Evolutionary conservation across 1,139 yeast species (phyloP).

Genomic region (Debaryomyces nepalensis): DNA sequence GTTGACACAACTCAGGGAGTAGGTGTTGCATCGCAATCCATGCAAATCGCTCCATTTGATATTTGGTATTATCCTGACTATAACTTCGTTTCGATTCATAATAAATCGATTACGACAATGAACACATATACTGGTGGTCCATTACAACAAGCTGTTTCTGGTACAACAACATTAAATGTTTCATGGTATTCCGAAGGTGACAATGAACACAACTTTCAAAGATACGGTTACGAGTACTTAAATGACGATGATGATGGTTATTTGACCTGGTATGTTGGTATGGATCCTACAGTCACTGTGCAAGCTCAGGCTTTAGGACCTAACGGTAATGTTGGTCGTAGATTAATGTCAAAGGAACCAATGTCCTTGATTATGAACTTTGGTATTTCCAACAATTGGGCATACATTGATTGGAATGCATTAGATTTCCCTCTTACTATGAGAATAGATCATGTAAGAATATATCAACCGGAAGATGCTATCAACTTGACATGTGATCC

Average conservation of each 20-base stretch:
- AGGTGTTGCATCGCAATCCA: conserved; percentile 81
- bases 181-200: conserved; percentile 76
- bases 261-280: conserved; percentile 81
- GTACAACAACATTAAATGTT: conserved; percentile 67
- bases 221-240: conserved; percentile 75
- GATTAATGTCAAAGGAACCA: conserved; percentile 80
- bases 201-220: conserved; percentile 58
- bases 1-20: conserved; percentile 40
- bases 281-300: conserved; percentile 64
- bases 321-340: conserved; percentile 80
- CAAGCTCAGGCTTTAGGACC: conserved; percentile 71
- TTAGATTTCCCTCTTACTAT: conserved; percentile 69
- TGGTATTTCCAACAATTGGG: conserved; percentile 84
- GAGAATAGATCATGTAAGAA: conserved; percentile 74
- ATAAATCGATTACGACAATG: conserved; percentile 65
- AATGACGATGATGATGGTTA: conserved; percentile 73
- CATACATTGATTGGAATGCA: conserved; percentile 77
- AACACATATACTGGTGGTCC: conserved; percentile 85
- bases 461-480: conserved; percentile 69
- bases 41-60: conserved; percentile 85
- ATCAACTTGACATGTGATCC: conserved; percentile 76
- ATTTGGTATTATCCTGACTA: conserved; percentile 87
- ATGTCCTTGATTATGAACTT: conserved; percentile 79
- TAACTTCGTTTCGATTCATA: conserved; percentile 66
- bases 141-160: conserved; percentile 83